These are phyloP conservation scores for Scalesia atractyloides DNA, from an alignment of 129 eudicot species.

Conservation along the genomic window DNA sequence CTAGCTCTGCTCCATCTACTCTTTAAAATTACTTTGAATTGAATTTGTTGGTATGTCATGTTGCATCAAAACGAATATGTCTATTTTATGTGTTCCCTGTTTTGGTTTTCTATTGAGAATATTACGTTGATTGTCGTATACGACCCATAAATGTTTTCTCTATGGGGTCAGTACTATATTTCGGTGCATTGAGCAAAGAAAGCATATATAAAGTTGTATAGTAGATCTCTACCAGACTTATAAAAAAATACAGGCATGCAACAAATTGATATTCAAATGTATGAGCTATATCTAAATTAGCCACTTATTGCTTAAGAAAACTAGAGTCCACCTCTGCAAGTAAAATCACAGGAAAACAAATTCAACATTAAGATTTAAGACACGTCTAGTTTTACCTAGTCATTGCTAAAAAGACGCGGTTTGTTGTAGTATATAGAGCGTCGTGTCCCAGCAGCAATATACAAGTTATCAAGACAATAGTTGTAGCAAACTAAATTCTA, in stretches of 20 bases:
- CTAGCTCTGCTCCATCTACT: no score
- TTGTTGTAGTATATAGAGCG: constrained; percentile 72
- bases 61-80: no score
- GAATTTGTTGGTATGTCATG: no score
- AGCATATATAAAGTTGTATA: neutral
- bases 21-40: no score
- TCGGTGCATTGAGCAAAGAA: neutral
- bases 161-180: no score
- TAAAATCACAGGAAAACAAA: neutral
- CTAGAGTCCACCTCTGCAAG: constrained; percentile 9
- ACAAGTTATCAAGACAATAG: constrained; percentile 12
- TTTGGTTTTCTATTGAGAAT: no score
- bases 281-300: constrained; percentile 4
- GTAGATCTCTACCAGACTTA: constrained; percentile 1
- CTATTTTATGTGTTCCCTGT: no score
- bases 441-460: constrained; percentile 68
- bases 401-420: constrained; percentile 58
- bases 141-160: no score
- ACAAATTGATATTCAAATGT: neutral
- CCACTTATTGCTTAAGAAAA: constrained; percentile 2
- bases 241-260: constrained; percentile 9
- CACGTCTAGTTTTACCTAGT: constrained; percentile 59
- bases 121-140: no score
- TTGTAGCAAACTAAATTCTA: neutral
- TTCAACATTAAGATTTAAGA: neutral